Conservation (phyloP, 257 asterid species). For the Rhazya stricta region DNA sequence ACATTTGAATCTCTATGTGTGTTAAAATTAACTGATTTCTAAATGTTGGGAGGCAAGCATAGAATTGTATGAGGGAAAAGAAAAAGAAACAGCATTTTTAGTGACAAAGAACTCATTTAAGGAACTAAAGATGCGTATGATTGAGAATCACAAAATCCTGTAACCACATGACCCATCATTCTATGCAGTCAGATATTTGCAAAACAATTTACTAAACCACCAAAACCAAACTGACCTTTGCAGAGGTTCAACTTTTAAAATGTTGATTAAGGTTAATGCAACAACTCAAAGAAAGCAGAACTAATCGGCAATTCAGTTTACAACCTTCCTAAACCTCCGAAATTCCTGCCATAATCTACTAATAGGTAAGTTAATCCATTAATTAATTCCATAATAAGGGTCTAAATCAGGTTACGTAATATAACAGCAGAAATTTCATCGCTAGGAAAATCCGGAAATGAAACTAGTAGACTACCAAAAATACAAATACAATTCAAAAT, state of each 20-base stretch:
- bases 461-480: neutral
- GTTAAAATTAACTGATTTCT: too few species aligned
- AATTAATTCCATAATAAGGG: neutral
- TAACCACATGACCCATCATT: neutral
- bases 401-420: too few species aligned
- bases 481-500: neutral
- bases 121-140: neutral
- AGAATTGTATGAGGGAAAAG: neutral
- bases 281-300: too few species aligned
- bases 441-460: neutral
- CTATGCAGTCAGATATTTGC: neutral
- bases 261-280: neutral
- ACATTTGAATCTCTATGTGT: too few species aligned
- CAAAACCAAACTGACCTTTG: neutral
- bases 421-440: neutral
- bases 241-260: neutral
- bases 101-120: neutral
- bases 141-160: neutral
- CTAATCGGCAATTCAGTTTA: neutral
- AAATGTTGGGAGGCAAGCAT: neutral
- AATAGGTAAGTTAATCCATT: neutral
- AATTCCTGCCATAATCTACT: neutral
- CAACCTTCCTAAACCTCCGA: neutral
- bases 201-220: neutral
- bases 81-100: neutral